Base-by-base conservation (phyloP, 805 yeast genomes). In the Lipomyces japonicus region DNA sequence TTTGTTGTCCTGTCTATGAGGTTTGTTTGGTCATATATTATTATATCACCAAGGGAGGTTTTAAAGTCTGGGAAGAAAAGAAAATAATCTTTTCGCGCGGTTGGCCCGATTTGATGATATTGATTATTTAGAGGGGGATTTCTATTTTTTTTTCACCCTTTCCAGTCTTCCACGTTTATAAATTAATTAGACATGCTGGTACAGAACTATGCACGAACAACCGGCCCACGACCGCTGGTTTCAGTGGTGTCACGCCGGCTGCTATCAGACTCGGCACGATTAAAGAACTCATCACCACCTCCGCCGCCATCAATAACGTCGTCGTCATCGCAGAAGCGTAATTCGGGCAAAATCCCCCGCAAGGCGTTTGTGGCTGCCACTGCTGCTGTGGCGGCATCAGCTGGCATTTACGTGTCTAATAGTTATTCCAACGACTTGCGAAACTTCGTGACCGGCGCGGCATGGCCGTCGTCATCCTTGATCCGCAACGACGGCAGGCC, bases 401-500 rank as follows among this genome's bases (percentile, higher is more conserved):
- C 53, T 26, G 39, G 38, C 34, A 4, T 34, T 18, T 19, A 19
- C 12, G 45, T 23, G 18, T 7, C 34, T 9, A 18, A 19, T 47
- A n/a, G 23, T 25, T 12, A 16, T 5, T 10, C 16, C 25, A 21
- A 24, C n/a, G n/a, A n/a, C n/a, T n/a, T n/a, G n/a, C n/a, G n/a
- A n/a, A n/a, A n/a, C n/a, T n/a, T n/a, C n/a, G n/a, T n/a, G n/a
- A n/a, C n/a, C n/a, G n/a, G n/a, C n/a, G n/a, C n/a, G n/a, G n/a
- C n/a, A n/a, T n/a, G n/a, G n/a, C n/a, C 44, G 23, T 28, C 19
- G 10, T 41, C 41, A 14, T 36, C 44, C 3, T 25, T 53, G 18
- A 50, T 53, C 32, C 42, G 40, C 3, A 37, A 39, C 19, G 57
- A 53, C 38, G 26, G 54, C 25, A 46, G 57, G 2, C 48, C 50